phyloP scores from a whole-genome alignment of 192 early-diverging fungal genomes.

The Backusella luteola region DNA sequence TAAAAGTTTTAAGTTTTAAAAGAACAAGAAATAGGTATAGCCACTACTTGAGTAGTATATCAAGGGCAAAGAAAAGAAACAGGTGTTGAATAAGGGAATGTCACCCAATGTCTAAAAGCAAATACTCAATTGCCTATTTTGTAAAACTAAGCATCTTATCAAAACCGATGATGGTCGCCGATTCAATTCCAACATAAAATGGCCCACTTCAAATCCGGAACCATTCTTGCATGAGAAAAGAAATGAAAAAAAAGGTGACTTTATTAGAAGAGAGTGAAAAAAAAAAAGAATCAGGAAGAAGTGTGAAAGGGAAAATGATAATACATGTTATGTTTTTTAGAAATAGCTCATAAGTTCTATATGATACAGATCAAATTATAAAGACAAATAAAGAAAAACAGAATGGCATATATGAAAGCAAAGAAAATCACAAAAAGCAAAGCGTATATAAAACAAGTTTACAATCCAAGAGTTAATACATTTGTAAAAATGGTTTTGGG shows the following conservation, averaged over 20 bases:
- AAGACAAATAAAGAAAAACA: background rate
- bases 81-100: background rate
- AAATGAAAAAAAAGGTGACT: background rate
- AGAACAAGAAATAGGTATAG: too few relatives aligned
- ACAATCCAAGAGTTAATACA: background rate
- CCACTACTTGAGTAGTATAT: too few relatives aligned
- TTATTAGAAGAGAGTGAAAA: background rate
- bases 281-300: background rate
- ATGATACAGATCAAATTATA: background rate
- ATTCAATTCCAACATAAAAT: background rate
- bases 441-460: background rate
- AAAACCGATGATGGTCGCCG: background rate
- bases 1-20: too few relatives aligned
- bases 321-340: background rate
- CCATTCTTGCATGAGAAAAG: background rate
- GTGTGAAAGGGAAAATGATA: background rate
- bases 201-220: background rate
- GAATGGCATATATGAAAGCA: background rate
- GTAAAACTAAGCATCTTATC: constrained; percentile 5
- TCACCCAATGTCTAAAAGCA: too few relatives aligned
- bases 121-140: background rate
- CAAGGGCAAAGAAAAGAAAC: background rate
- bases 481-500: background rate
- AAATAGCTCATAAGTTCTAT: background rate
- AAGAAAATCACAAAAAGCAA: background rate